Conservation (phyloP, 495 filamentous ascomycete species). For the Recurvomyces mirabilis region DNA sequence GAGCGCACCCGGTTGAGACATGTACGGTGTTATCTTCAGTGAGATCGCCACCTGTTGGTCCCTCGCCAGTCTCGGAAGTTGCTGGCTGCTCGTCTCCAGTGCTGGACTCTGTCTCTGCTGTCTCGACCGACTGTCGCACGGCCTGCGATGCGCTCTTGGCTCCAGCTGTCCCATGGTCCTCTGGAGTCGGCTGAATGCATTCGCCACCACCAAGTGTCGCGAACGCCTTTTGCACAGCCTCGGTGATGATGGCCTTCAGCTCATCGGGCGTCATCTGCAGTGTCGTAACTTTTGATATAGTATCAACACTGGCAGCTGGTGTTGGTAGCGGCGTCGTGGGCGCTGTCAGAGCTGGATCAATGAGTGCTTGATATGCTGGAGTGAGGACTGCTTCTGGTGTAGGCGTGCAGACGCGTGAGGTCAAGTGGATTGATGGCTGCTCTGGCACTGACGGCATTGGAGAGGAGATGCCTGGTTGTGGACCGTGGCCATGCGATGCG, state of each 20-base stretch:
- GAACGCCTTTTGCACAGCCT: constrained; percentile 16
- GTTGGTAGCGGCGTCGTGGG: constrained; percentile 4
- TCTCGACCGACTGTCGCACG: too few species aligned
- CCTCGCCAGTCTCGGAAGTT: too few species aligned
- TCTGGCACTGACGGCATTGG: not conserved
- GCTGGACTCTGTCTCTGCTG: too few species aligned
- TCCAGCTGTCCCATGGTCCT: not conserved
- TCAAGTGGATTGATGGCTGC: not conserved
- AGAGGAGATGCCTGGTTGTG: not conserved
- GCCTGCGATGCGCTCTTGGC: too few species aligned
- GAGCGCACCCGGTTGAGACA: too few species aligned
- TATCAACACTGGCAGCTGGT: not conserved
- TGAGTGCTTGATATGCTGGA: not conserved
- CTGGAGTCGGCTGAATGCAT: not conserved
- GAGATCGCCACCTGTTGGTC: too few species aligned
- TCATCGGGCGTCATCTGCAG: constrained; percentile 12
- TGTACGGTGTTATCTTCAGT: too few species aligned
- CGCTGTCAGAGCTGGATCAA: constrained; percentile 8
- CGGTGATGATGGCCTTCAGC: constrained; percentile 12
- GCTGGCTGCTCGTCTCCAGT: too few species aligned
- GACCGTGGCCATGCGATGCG: not conserved
- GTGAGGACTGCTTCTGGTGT: constrained; percentile 1
- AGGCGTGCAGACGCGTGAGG: constrained; percentile 17
- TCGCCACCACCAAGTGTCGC: not conserved
- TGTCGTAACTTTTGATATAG: constrained; percentile 2